These are phyloP conservation scores for Suillus decipiens DNA, from an alignment of 768 basidiomycete genomes.

Conservation along the genomic window DNA sequence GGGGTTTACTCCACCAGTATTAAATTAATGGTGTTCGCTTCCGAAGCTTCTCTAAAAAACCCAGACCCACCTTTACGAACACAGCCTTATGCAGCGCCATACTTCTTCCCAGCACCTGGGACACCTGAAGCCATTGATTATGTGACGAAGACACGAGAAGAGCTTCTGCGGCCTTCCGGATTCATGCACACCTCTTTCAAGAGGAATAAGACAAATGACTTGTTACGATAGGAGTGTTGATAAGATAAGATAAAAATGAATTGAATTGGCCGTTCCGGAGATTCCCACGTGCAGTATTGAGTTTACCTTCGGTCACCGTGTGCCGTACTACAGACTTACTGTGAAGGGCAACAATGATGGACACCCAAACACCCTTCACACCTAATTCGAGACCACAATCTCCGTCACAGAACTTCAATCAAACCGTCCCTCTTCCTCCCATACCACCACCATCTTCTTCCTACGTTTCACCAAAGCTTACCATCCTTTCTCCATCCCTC, in stretches of 20 bases:
- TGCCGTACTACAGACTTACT: conserved; percentile 17
- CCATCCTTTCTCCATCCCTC: conserved; percentile 3
- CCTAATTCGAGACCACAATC: conserved; percentile 17
- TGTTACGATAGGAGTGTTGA: neutral
- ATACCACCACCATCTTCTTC: conserved; percentile 11
- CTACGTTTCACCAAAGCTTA: conserved; percentile 5
- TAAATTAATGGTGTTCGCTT: neutral
- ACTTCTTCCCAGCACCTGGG: conserved; percentile 55
- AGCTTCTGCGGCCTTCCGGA: conserved; percentile 15
- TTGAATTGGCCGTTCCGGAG: neutral
- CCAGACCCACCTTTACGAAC: conserved; percentile 39
- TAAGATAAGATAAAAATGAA: conserved; percentile 8
- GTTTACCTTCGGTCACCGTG: conserved; percentile 12
- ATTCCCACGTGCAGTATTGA: conserved; percentile 13
- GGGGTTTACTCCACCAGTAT: neutral
- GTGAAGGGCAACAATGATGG: conserved; percentile 17
- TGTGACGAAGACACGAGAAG: conserved; percentile 24
- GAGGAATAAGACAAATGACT: neutral
- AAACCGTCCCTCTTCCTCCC: conserved; percentile 6
- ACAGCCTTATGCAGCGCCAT: conserved; percentile 64
- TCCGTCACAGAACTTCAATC: conserved; percentile 13
- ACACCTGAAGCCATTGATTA: conserved; percentile 38
- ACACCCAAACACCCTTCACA: conserved; percentile 17
- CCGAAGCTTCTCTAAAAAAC: conserved; percentile 5
- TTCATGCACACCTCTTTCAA: neutral